phyloP scores from a whole-genome alignment of 495 filamentous ascomycete species.

The Aspergillus bertholletiae region DNA sequence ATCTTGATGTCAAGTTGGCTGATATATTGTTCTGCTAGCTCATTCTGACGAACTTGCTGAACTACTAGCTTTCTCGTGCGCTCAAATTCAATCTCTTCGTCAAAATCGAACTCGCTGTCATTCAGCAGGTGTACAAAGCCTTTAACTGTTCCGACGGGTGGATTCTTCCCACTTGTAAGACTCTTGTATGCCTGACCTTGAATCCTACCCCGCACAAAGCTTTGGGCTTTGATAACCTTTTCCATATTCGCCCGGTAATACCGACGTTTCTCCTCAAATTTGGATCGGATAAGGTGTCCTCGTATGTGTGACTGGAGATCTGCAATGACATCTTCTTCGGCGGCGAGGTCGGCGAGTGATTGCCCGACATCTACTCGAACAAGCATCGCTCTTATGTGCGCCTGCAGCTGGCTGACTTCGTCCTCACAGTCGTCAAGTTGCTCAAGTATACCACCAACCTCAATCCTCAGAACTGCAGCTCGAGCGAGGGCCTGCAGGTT shows the following conservation, averaged over 20 bases:
- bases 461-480: constrained; percentile 68
- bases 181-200: constrained; percentile 98
- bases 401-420: constrained; percentile 66
- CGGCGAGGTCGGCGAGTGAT: constrained; percentile 70
- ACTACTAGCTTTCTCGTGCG: constrained; percentile 89
- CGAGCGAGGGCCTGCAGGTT: constrained; percentile 69
- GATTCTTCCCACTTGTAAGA: constrained; percentile 93
- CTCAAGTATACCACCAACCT: constrained; percentile 67
- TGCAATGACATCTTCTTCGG: constrained; percentile 68
- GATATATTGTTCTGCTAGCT: constrained; percentile 95
- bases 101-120: constrained; percentile 98
- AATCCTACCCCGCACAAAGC: constrained; percentile 86
- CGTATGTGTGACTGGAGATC: constrained; percentile 74
- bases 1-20: constrained; percentile 99
- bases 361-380: constrained; percentile 67
- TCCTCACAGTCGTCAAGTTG: constrained; percentile 80
- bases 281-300: constrained; percentile 67
- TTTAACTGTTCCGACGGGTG: constrained; percentile 92
- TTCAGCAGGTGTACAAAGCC: constrained; percentile 97
- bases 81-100: constrained; percentile 97
- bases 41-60: constrained; percentile 94
- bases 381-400: constrained; percentile 72
- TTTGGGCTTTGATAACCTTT: constrained; percentile 97
- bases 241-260: constrained; percentile 97
- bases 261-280: constrained; percentile 78